These are phyloP conservation scores for Nitzschia sp. DNA, from an alignment of 108 stramenopile genomes.

Conservation along the genomic window DNA sequence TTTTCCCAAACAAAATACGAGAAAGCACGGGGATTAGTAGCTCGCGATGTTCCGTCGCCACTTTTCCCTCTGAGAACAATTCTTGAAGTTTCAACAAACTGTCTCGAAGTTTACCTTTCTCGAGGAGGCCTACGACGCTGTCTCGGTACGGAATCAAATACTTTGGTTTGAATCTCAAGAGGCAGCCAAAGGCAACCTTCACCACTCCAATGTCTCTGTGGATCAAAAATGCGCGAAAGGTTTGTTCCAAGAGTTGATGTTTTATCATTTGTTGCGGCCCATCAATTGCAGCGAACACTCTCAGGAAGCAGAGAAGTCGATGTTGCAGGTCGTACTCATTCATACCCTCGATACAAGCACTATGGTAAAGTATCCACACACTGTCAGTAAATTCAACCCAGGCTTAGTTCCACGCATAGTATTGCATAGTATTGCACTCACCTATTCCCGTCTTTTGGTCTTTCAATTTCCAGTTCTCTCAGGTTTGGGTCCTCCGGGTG, in stretches of 20 bases:
- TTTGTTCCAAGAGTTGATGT: constrained; percentile 49
- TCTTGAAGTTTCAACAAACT: constrained; percentile 66
- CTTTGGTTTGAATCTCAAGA: constrained; percentile 64
- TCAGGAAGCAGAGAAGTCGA: constrained; percentile 62
- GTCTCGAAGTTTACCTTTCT: constrained; percentile 67
- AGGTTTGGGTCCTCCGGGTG: constrained; percentile 71
- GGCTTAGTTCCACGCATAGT: not conserved
- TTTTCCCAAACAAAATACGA: constrained; percentile 77
- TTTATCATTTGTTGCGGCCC: constrained; percentile 78
- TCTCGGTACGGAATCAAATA: constrained; percentile 60
- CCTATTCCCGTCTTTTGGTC: not conserved
- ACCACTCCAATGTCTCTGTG: constrained; percentile 65
- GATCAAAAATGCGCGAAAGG: constrained; percentile 60
- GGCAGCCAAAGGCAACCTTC: constrained; percentile 56
- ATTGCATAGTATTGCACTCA: not conserved
- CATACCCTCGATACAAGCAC: not conserved
- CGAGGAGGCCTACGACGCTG: constrained; percentile 46
- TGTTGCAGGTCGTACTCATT: constrained; percentile 35
- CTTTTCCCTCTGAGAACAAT: constrained; percentile 38
- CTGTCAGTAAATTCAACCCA: not conserved
- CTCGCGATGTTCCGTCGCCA: constrained; percentile 53
- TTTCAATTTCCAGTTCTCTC: constrained; percentile 54
- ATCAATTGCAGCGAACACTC: constrained; percentile 71
- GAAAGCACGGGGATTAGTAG: constrained; percentile 58
- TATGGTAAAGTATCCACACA: not conserved